Conservation (phyloP, 352 stramenopile genomes). For the Phytopythium montanum region DNA sequence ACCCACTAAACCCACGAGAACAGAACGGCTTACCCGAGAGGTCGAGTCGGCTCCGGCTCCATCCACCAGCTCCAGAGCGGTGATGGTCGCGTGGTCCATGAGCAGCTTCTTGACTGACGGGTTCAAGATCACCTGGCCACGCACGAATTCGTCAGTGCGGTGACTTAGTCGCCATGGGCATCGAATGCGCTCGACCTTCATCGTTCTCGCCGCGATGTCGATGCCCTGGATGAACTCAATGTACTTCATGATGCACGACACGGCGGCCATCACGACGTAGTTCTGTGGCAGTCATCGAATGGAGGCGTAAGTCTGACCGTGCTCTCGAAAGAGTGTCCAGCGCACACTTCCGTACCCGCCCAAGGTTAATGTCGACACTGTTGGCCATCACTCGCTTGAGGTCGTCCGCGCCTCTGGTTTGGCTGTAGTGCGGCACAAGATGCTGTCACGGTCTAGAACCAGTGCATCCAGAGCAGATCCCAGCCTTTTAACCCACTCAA, state of each 20-base stretch:
- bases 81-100: conserved; percentile 83
- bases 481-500: conserved; percentile 41
- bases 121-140: conserved; percentile 63
- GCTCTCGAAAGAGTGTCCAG: not conserved
- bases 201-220: conserved; percentile 76
- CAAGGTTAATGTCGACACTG: conserved; percentile 81
- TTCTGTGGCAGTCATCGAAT: conserved; percentile 39
- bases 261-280: conserved; percentile 79
- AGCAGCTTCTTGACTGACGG: conserved; percentile 68
- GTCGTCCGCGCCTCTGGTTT: conserved; percentile 82
- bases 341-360: conserved; percentile 28
- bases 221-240: conserved; percentile 86
- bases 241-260: conserved; percentile 83
- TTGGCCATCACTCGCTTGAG: conserved; percentile 81
- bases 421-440: conserved; percentile 24
- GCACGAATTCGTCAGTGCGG: not conserved
- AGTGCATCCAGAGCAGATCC: not conserved
- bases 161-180: not conserved
- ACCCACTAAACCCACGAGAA: not conserved
- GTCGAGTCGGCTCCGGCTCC: conserved; percentile 46
- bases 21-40: conserved; percentile 18
- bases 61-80: conserved; percentile 66
- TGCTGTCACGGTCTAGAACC: not conserved
- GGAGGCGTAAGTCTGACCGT: not conserved
- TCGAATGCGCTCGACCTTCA: conserved; percentile 48